Base-by-base conservation (phyloP, 257 asterid species). In the Ocimum tenuiflorum region DNA sequence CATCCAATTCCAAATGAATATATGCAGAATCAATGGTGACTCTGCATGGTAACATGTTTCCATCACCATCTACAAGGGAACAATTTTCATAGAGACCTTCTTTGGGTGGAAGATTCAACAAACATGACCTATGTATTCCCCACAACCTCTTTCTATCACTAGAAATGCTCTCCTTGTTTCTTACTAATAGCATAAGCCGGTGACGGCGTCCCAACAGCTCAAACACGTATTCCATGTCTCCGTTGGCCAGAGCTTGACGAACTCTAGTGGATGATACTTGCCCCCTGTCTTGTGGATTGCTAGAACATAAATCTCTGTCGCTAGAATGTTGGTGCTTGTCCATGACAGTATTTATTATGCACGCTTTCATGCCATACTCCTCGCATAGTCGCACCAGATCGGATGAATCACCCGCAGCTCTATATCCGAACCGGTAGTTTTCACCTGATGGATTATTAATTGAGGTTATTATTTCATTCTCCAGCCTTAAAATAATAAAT, bases 191-290 rank as follows among this genome's bases (percentile, higher is more conserved):
- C 64, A 85, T 57, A 1, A 89, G 87, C 24, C 97, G 95, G 54
- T 92, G 99, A 60, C 42, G 80, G 43, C 99, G 95, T 35, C 99
- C 99, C 77, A 92, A 72, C 43, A 92, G 86, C 73, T 89, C 85
- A 0, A 97, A 81, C 24, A 86, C 97, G 60, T 92, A 92, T 51
- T 70, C 66, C 97, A 87, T 86, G 72, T 89, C 88, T 3, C 99
- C 97, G 4, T 78, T 73, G 50, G 91, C 81, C 24, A 92, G 95
- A 0, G 97, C 99, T 24, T 71, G 79, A 27, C 99, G 91, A 20
- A 92, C 97, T 63, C 96, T 86, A 62, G 99, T 89, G 20, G 99
- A 92, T 22, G 99, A 92, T 41, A 89, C 99, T 72, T 89, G 99
- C 6, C 99, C 99, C 71, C 68, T 76, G 69, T 92, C 99, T 45